Evolutionary conservation across 2,329 filamentous ascomycete genomes (phyloP).

Genomic region (Orbilia javanica): DNA sequence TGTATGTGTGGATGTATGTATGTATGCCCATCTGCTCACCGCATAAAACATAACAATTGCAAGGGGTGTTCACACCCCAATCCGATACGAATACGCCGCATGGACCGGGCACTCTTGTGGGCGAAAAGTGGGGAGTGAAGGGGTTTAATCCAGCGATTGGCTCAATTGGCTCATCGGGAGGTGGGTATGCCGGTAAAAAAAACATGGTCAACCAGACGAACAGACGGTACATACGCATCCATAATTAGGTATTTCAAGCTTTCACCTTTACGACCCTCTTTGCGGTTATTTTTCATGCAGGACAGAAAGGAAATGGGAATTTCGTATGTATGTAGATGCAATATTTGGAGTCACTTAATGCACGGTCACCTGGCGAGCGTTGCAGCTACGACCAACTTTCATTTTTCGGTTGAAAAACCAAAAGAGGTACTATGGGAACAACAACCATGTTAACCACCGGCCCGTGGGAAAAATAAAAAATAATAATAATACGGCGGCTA

Average conservation of each 20-base stretch:
- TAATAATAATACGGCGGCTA: slow-evolving; percentile 1
- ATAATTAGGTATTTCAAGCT: background rate
- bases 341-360: slow-evolving; percentile 14
- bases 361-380: slow-evolving; percentile 14
- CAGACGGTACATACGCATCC: no score
- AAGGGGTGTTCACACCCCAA: background rate
- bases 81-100: slow-evolving; percentile 17
- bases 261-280: background rate
- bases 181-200: background rate
- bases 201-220: no score
- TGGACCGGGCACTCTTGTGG: no score
- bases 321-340: background rate
- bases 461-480: background rate
- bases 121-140: background rate
- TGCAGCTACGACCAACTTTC: no score
- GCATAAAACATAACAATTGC: no score
- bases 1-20: no score
- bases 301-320: background rate
- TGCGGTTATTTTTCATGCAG: background rate
- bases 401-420: background rate
- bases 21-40: no score
- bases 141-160: background rate
- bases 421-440: background rate
- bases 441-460: no score
- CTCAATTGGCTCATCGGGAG: background rate